These are phyloP conservation scores for Coffea canephora DNA, from an alignment of 257 asterid genomes.

Conservation along the genomic window DNA sequence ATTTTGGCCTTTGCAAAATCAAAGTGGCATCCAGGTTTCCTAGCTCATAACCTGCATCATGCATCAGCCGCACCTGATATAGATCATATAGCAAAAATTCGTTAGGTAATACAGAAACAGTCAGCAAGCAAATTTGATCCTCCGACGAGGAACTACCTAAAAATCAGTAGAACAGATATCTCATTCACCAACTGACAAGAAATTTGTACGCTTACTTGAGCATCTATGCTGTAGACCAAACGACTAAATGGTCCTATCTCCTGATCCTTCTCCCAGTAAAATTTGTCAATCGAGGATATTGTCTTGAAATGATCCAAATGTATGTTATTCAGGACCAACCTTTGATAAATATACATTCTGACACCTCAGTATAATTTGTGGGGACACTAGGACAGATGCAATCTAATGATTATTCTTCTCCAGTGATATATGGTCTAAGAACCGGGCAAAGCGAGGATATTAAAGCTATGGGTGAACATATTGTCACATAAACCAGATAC, in stretches of 20 bases:
- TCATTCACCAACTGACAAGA: neutral
- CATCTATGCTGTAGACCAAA: neutral
- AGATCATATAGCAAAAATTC: slow-evolving; percentile 13
- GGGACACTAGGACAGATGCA: neutral
- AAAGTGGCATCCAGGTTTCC: slow-evolving; percentile 89
- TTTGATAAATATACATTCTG: neutral
- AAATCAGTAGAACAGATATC: neutral
- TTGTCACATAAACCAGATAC: neutral
- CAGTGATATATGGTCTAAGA: neutral
- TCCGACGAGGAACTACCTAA: neutral
- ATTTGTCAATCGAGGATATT: neutral
- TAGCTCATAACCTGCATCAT: slow-evolving; percentile 84
- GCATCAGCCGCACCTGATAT: slow-evolving; percentile 87
- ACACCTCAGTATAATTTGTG: neutral
- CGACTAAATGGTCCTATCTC: neutral
- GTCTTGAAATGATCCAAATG: neutral
- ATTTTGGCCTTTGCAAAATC: slow-evolving; percentile 88
- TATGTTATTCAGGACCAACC: neutral
- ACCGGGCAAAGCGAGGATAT: neutral
- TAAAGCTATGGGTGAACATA: neutral
- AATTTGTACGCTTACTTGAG: neutral
- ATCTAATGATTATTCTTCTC: neutral
- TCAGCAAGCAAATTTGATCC: neutral
- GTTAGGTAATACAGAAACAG: slow-evolving; percentile 10
- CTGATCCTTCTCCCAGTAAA: neutral